Base-by-base conservation (phyloP, 2,329 filamentous ascomycete species). In the Arthrinium phaeospermum region DNA sequence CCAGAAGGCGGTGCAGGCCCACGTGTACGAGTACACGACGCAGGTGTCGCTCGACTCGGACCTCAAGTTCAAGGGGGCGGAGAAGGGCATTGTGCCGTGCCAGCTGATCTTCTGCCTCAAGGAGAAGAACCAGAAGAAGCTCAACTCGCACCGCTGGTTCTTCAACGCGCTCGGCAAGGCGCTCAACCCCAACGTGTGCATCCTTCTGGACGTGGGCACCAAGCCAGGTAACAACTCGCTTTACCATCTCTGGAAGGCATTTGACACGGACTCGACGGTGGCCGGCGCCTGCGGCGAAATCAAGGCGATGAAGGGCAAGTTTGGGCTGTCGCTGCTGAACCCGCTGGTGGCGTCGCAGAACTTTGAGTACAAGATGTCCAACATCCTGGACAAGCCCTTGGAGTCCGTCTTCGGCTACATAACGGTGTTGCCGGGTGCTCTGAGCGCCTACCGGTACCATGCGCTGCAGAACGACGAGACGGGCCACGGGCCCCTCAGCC, bases 291-390 rank as follows among this genome's bases (percentile, higher is more conserved):
- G 96, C 75, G 96, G 96, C 83, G 96, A 99, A 83, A 99, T 99
- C 86, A 98, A 99, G 84, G 96, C 96, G 76, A 98, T 98, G 95
- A 87, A 98, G 85, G 93, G 92, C 37, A 91, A 90, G 4, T 91
- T 89, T 72, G 95, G 96, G 75, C 96, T 93, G 83, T 95, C 97
- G 78, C 89, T 99, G 47, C 82, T 98, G 76, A 99, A 98, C 79
- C 96, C 96, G 0, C 89, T 99, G 5, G 94, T 99, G 30, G 96
- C 96, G 2, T 95, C 95, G 0, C 96, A 99, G 79, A 99, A 99
- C 80, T 99, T 99, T 78, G 96, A 99, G 85, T 99, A 99, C 89
- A 99, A 99, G 88, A 98, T 99, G 93, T 98, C 94, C 82, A 99
- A 99, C 80, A 99, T 99, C 80, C 89, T 99, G 64, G 96, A 99